Percentiles rank a stretch among this genome's conserved stretches.
These are phyloP conservation scores for Trypanosoma platydactyli DNA, from an alignment of 208 protist genomes.

Conservation along the genomic window DNA sequence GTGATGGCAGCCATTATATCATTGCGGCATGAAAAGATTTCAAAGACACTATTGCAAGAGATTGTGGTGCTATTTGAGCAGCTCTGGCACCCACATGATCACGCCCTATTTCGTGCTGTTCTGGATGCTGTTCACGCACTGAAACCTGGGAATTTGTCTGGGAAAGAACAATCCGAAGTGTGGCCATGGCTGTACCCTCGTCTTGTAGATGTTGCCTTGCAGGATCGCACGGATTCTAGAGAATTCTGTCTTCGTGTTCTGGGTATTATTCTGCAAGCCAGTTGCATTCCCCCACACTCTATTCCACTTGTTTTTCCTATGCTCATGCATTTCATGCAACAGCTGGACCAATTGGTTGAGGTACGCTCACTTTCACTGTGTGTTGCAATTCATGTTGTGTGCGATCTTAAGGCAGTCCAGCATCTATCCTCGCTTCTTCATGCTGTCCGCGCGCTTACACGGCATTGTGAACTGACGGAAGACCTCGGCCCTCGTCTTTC, in stretches of 20 bases:
- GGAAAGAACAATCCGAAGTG: slow-evolving; percentile 87
- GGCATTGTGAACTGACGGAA: slow-evolving; percentile 83
- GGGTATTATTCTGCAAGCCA: slow-evolving; percentile 83
- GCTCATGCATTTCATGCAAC: slow-evolving; percentile 84
- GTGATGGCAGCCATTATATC: slow-evolving; percentile 78
- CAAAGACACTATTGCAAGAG: slow-evolving; percentile 81
- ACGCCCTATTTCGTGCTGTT: slow-evolving; percentile 77
- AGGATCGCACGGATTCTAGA: slow-evolving; percentile 79
- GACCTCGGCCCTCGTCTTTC: slow-evolving; percentile 80
- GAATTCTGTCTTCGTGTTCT: slow-evolving; percentile 90
- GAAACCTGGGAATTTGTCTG: slow-evolving; percentile 88
- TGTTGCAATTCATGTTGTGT: slow-evolving; percentile 85
- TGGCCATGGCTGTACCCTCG: slow-evolving; percentile 92
- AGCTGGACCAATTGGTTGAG: slow-evolving; percentile 83
- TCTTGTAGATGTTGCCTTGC: slow-evolving; percentile 87
- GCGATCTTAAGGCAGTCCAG: slow-evolving; percentile 85
- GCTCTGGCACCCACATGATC: slow-evolving; percentile 83
- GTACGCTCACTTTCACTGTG: slow-evolving; percentile 84
- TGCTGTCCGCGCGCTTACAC: slow-evolving; percentile 75
- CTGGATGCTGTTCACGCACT: slow-evolving; percentile 87
- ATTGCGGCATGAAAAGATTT: slow-evolving; percentile 83
- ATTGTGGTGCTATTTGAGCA: slow-evolving; percentile 89
- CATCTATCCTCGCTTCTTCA: slow-evolving; percentile 82
- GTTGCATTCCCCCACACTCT: slow-evolving; percentile 89
- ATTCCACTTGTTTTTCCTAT: slow-evolving; percentile 85